Percentiles rank a stretch among this genome's conserved stretches.
These are phyloP conservation scores for Aspergillus carlsbadensis DNA, from an alignment of 495 filamentous ascomycete species.

Conservation along the genomic window DNA sequence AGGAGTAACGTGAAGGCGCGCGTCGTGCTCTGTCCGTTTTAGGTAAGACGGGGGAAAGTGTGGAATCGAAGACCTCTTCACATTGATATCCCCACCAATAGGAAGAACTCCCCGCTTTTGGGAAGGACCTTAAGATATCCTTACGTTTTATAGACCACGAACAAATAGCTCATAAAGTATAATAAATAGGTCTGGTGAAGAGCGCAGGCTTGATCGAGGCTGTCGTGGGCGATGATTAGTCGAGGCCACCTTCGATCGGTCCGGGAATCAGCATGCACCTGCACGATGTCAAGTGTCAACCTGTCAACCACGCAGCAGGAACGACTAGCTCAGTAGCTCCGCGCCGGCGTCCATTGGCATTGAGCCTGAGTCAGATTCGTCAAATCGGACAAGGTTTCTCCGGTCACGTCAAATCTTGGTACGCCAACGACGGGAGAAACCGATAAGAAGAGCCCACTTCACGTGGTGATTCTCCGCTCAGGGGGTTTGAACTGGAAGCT, in stretches of 20 bases:
- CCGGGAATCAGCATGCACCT: constrained; percentile 5
- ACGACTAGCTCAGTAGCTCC: constrained; percentile 11
- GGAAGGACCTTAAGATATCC: no score
- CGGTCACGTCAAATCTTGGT: constrained; percentile 24
- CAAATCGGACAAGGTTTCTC: constrained; percentile 19
- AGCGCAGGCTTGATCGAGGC: constrained; percentile 7
- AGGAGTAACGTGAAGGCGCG: background rate
- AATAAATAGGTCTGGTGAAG: background rate
- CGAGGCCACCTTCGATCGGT: constrained; percentile 7
- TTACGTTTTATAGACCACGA: no score
- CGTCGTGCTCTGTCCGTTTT: background rate
- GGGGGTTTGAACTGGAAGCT: background rate
- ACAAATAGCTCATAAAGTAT: constrained; percentile 3
- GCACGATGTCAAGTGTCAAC: constrained; percentile 10
- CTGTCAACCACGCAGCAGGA: constrained; percentile 15
- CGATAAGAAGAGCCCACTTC: constrained; percentile 18
- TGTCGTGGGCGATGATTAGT: constrained; percentile 6
- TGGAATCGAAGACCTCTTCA: no score
- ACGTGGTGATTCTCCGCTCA: constrained; percentile 12
- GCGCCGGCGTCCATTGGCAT: constrained; percentile 8
- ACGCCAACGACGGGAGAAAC: constrained; percentile 21
- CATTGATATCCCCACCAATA: no score
- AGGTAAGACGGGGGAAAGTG: background rate
- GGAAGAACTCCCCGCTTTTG: no score
- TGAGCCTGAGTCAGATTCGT: constrained; percentile 17